Evolutionary conservation across 2,329 filamentous ascomycete genomes (phyloP).

Genomic region (Cladosporium sp.): DNA sequence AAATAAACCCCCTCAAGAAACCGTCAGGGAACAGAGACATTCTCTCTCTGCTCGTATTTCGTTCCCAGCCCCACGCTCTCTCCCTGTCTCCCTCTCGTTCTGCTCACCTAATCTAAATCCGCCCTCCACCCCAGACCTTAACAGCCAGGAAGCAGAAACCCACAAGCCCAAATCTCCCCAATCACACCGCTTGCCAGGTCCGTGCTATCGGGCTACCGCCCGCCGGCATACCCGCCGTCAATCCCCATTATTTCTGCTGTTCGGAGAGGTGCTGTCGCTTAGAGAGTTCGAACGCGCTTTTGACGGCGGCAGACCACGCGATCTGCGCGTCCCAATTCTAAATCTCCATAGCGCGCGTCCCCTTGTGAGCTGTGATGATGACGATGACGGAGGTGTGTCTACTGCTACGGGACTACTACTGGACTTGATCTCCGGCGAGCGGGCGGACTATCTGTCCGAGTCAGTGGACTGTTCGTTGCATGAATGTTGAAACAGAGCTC

Average conservation of each 20-base stretch:
- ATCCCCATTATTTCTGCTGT: neutral
- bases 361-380: too few species aligned
- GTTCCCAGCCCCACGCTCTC: neutral
- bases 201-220: neutral
- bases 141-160: neutral
- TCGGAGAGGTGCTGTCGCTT: neutral
- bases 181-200: slow-evolving; percentile 2
- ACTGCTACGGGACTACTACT: too few species aligned
- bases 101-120: too few species aligned
- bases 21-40: neutral
- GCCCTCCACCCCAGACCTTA: neutral
- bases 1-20: neutral
- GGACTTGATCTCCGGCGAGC: too few species aligned
- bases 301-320: too few species aligned
- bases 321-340: too few species aligned
- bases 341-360: too few species aligned
- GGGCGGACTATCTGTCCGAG: too few species aligned
- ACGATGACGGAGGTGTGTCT: too few species aligned
- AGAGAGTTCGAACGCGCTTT: slow-evolving; percentile 5
- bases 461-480: too few species aligned
- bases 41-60: neutral
- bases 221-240: neutral
- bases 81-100: too few species aligned
- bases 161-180: neutral
- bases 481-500: too few species aligned